These are phyloP conservation scores for Myriosclerotinia curreyana DNA, from an alignment of 2,329 filamentous ascomycete species.

Conservation along the genomic window DNA sequence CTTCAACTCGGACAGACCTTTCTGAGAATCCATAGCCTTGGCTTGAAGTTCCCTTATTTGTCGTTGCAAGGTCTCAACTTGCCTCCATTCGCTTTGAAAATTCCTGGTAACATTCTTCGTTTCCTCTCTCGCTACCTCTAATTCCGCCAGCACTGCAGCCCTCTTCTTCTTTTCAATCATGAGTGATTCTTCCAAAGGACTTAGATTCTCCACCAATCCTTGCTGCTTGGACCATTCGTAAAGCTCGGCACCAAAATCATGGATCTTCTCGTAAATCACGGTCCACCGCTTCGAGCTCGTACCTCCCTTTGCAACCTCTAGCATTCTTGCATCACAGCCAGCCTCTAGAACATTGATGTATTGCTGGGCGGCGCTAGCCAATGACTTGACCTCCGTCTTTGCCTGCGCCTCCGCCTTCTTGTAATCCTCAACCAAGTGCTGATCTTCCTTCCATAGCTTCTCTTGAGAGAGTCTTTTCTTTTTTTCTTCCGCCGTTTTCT, in stretches of 20 bases:
- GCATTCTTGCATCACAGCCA: background rate
- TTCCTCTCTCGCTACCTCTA: background rate
- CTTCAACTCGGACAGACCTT: background rate
- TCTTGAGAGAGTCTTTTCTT: background rate
- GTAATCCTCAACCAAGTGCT: background rate
- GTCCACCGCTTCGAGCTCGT: background rate
- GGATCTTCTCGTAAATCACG: background rate
- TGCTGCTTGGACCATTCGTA: background rate
- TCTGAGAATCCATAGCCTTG: background rate
- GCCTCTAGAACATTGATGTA: background rate
- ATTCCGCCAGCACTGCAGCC: background rate
- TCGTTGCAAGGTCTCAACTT: background rate
- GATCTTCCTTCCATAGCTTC: background rate
- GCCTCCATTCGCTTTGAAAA: constrained; percentile 4
- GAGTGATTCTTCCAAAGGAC: background rate
- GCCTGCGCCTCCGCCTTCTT: background rate
- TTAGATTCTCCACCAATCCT: background rate
- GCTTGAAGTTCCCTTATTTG: background rate
- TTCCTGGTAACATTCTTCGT: background rate
- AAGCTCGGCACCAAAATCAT: background rate
- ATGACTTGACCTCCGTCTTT: background rate
- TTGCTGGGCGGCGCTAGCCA: background rate
- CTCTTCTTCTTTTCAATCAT: background rate
- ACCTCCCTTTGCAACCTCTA: background rate
- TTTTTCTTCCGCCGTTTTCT: background rate